Base-by-base conservation (phyloP, 371 early-diverging fungal genomes). In the Haplosporangium sp. region DNA sequence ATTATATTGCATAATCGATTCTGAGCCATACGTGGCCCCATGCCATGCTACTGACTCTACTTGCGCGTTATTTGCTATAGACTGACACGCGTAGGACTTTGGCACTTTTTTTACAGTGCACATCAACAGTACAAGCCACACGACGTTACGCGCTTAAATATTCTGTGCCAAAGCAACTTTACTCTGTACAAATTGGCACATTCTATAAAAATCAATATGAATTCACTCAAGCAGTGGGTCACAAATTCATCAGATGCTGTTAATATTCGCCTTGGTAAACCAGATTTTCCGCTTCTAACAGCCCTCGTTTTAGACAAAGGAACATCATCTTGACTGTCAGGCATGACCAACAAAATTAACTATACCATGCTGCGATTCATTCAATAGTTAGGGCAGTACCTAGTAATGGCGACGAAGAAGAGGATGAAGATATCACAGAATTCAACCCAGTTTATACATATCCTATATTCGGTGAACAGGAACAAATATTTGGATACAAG, bases 401-500 rank as follows among this genome's bases (percentile, higher is more conserved):
- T 19, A 76, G 72, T 2, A 58, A 20, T 34, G 59, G 55, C 11
- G 71, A 68, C 0, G 85, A 74, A 13, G 79, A 75, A 6, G 79
- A 78, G 3, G 75, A 65, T n/a, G 63, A 71, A 9, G 69, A 77
- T 27, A 68, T 69, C 39, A 57, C 69, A 6, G 75, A 74, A 13
- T 92, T 92, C 76, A 86, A 88, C 53, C 96, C 96, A 5, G 86
- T 83, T 27, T 96, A 93, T 76, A 95, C 97, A 4, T 96, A 96
- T 79, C 92, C 94, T 17, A 88, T 97, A 48, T 96, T 94, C 85
- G 97, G 97, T n/a, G 91, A 93, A 59, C 93, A 95, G 53, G 93
- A 95, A 74, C 88, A 91, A 37, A 90, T 95, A 4, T 96, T 93
- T 74, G 98, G 98, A 17, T 97, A 95, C 85, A 94, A 94, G 79